phyloP scores from a whole-genome alignment of 2,329 filamentous ascomycete genomes.

The Juglanconis sp. region DNA sequence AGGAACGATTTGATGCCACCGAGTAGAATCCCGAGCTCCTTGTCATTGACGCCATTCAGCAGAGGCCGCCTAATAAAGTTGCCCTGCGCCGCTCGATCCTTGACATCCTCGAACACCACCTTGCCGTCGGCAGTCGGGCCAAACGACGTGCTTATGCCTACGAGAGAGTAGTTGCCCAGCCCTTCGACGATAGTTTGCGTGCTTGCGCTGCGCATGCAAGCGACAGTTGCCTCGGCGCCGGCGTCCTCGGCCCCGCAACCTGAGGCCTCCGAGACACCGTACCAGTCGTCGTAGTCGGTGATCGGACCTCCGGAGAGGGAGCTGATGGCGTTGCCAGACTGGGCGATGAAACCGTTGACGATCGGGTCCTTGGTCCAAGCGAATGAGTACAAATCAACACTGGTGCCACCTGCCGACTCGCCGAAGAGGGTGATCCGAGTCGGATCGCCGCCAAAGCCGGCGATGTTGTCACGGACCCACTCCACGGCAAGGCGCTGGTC shows the following conservation, averaged over 20 bases:
- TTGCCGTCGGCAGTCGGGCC: background rate
- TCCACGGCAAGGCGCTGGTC: constrained; percentile 13
- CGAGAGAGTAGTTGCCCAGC: no score
- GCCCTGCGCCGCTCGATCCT: background rate
- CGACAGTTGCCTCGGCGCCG: background rate
- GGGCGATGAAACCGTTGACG: constrained; percentile 4
- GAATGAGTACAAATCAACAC: background rate
- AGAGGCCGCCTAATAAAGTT: background rate
- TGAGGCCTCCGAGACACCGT: background rate
- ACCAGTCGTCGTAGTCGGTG: background rate
- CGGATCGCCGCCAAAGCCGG: constrained; percentile 17
- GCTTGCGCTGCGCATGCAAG: constrained; percentile 5
- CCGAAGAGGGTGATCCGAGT: constrained; percentile 13
- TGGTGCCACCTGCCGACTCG: constrained; percentile 3
- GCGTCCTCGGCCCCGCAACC: constrained; percentile 4
- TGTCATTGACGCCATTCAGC: background rate
- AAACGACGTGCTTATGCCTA: background rate
- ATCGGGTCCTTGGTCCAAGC: constrained; percentile 9
- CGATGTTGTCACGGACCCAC: constrained; percentile 11
- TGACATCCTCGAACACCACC: background rate
- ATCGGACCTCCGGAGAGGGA: background rate
- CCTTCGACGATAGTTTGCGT: background rate
- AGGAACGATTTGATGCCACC: background rate
- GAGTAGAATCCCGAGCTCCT: background rate
- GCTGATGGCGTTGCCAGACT: constrained; percentile 1